Evolutionary conservation across 208 protist species (phyloP).

Genomic region (Acanthamoeba quina): DNA sequence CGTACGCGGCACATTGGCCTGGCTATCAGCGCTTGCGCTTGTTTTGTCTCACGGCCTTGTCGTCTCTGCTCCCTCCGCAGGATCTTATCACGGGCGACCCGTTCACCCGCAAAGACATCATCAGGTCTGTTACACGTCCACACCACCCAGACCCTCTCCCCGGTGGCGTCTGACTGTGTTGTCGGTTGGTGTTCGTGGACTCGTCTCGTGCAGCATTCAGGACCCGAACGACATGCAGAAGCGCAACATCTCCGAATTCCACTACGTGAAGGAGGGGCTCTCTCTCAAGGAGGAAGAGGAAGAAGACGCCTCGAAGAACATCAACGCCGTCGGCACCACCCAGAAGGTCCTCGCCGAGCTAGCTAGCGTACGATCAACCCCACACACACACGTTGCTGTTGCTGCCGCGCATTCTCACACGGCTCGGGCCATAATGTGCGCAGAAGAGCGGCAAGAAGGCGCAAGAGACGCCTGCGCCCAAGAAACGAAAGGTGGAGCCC

Average conservation of each 20-base stretch:
- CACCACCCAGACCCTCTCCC: not conserved
- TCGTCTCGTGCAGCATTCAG: constrained; percentile 70
- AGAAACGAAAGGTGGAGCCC: not conserved
- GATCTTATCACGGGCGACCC: constrained; percentile 89
- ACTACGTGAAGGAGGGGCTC: constrained; percentile 83
- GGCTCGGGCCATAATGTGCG: not conserved
- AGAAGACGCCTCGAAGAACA: constrained; percentile 66
- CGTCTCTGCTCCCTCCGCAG: not conserved
- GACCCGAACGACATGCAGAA: constrained; percentile 83
- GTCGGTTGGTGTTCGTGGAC: not conserved
- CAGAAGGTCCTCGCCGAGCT: constrained; percentile 67
- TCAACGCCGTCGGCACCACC: constrained; percentile 67
- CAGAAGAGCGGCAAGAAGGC: constrained; percentile 5
- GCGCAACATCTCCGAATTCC: constrained; percentile 84
- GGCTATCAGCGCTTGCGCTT: not conserved
- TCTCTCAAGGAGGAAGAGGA: constrained; percentile 55
- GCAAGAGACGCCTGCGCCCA: constrained; percentile 34
- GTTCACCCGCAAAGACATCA: constrained; percentile 90
- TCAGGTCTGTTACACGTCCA: constrained; percentile 52
- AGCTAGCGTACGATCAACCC: not conserved
- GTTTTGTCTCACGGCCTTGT: not conserved
- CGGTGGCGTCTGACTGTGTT: not conserved
- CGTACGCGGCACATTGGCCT: not conserved
- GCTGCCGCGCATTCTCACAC: not conserved
- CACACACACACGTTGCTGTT: not conserved